Percentiles rank a stretch among this genome's conserved stretches.
phyloP scores from a whole-genome alignment of 805 yeast genomes.

The Cyberlindnera xylosilytica region DNA sequence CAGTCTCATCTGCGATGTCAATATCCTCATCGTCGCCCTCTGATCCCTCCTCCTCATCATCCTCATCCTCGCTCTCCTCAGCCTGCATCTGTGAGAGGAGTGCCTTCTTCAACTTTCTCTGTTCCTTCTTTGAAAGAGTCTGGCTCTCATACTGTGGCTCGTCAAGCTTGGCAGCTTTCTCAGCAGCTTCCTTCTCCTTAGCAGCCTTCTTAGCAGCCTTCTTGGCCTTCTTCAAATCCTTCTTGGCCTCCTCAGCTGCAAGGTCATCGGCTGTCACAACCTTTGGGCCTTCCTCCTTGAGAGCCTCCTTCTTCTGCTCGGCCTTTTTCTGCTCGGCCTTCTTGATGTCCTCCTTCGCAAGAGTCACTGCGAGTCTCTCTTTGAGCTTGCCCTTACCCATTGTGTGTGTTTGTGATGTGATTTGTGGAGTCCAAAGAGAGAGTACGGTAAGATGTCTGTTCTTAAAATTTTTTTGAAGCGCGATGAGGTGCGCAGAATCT shows the following conservation, averaged over 20 bases:
- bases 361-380: conserved; percentile 20
- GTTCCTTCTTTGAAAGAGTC: conserved; percentile 60
- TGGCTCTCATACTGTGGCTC: conserved; percentile 43
- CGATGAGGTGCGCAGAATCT: not conserved
- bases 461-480: conserved; percentile 1
- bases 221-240: conserved; percentile 18
- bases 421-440: not conserved
- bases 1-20: conserved; percentile 42
- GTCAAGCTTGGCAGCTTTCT: conserved; percentile 18
- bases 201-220: conserved; percentile 20
- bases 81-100: conserved; percentile 21
- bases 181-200: conserved; percentile 19
- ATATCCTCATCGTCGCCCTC: conserved; percentile 27
- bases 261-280: conserved; percentile 33
- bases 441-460: not conserved
- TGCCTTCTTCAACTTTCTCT: conserved; percentile 54
- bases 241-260: conserved; percentile 19
- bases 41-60: conserved; percentile 25
- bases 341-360: conserved; percentile 21
- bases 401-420: not conserved
- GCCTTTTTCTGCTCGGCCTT: conserved; percentile 18
- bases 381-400: conserved; percentile 29
- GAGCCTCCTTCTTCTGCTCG: conserved; percentile 18
- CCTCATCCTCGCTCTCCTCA: conserved; percentile 24
- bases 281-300: conserved; percentile 28